Base-by-base conservation (phyloP, 106 monocot species). In the Agapanthus africanus region DNA sequence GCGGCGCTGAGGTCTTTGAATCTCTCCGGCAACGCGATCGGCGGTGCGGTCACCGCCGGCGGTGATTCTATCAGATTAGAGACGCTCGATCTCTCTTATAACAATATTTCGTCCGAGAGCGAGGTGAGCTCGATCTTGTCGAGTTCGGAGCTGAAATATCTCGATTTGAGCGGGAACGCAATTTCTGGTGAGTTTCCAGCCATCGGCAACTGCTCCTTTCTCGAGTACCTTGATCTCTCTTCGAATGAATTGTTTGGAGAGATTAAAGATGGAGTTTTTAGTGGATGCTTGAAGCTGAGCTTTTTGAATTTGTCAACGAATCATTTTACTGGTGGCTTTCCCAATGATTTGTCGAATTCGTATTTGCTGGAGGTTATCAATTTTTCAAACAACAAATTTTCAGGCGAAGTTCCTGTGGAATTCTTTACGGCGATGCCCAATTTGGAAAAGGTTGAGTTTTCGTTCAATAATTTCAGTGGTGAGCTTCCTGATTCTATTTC, bases 321-420 rank as follows among this genome's bases (percentile, higher is more conserved):
- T 81, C 76, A 78, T 62, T 78, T 94, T 72, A n/a, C 71, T 23
- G 91, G 91, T 7, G 15, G 15, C 21, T 60, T 85, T 14, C 88
- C 88, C 11, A 37, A 66, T 25, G 79, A 79, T 68, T 69, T 93
- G 38, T n/a, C n/a, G n/a, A 67, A 82, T 8, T 62, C 64, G 1
- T 87, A 81, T 63, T 26, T 64, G 4, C 70, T 94, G 38, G 49
- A 22, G 27, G 27, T 44, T 21, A 38, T 90, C n/a, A 83, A 76
- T 62, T 69, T 94, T 22, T 79, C 84, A 31, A 76, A 61, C 78
- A 94, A 94, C 63, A 81, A 77, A 65, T 78, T 94, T 70, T 82
- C 90, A 23, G 90, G 94, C n/a, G 79, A 79, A 59, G 30, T 85
- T 38, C 80, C 83, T 10, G 75, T 81, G 6, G 21, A 50, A 15